These are phyloP conservation scores for Spirogloea muscicola DNA, from an alignment of 139 green algal genomes.

Conservation along the genomic window DNA sequence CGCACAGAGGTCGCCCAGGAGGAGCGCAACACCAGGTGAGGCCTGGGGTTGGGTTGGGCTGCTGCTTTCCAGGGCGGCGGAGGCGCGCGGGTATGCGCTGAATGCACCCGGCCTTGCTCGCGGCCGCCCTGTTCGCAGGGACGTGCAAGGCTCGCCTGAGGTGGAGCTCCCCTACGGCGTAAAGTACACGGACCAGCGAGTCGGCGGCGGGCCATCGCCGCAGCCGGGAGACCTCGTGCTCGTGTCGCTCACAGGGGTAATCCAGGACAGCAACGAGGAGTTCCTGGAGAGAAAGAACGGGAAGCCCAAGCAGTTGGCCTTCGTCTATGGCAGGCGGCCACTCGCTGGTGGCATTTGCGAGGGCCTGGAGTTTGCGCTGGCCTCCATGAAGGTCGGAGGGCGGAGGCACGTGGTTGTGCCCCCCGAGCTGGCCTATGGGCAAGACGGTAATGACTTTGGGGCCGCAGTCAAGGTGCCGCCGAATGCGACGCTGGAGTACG, in stretches of 20 bases:
- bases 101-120: too few relatives aligned
- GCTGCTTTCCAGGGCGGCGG: too few relatives aligned
- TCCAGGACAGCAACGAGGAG: too few relatives aligned
- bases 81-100: too few relatives aligned
- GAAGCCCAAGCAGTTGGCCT: constrained; percentile 34
- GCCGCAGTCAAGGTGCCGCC: background rate
- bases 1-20: constrained; percentile 28
- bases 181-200: constrained; percentile 16
- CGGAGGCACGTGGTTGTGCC: constrained; percentile 33
- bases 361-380: constrained; percentile 21
- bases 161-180: constrained; percentile 1
- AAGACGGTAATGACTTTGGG: background rate
- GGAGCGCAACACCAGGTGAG: constrained; percentile 29
- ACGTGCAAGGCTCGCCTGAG: constrained; percentile 1
- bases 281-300: background rate
- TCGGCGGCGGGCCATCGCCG: constrained; percentile 16
- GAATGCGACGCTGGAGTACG: constrained; percentile 15
- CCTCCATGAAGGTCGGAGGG: constrained; percentile 14
- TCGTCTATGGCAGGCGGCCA: constrained; percentile 25
- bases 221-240: constrained; percentile 24
- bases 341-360: background rate
- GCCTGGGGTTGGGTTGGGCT: too few relatives aligned
- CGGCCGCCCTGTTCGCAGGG: too few relatives aligned
- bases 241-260: background rate
- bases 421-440: background rate